Conservation (phyloP, 352 stramenopile genomes). For the Pilasporangium apinafurcum region DNA sequence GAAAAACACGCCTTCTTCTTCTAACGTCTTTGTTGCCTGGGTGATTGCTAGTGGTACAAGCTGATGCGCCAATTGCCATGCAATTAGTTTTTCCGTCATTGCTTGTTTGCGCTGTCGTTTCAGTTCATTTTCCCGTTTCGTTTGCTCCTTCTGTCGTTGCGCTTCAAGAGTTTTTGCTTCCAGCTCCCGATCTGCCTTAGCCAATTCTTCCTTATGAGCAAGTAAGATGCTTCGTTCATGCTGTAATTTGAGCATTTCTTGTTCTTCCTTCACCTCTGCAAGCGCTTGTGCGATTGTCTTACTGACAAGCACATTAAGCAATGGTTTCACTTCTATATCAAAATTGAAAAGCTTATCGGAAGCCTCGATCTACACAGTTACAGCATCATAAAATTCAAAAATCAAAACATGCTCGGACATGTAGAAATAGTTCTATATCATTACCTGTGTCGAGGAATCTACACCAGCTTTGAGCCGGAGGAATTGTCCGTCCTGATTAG, state of each 20-base stretch:
- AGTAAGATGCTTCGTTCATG: slow-evolving; percentile 30
- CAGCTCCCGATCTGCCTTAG: slow-evolving; percentile 31
- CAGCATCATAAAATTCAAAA: not conserved
- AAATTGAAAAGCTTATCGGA: slow-evolving; percentile 76
- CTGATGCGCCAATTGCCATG: slow-evolving; percentile 46
- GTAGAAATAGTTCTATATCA: not conserved
- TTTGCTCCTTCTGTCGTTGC: slow-evolving; percentile 39
- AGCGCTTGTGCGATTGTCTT: slow-evolving; percentile 81
- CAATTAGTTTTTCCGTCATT: slow-evolving; percentile 51
- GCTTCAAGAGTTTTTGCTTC: slow-evolving; percentile 46
- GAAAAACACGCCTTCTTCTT: slow-evolving; percentile 59
- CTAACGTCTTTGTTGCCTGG: slow-evolving; percentile 18
- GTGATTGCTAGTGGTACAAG: slow-evolving; percentile 32
- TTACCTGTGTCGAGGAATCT: slow-evolving; percentile 63
- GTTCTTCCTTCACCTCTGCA: slow-evolving; percentile 67
- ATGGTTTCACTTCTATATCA: slow-evolving; percentile 64
- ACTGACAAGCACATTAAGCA: slow-evolving; percentile 72
- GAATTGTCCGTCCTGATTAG: slow-evolving; percentile 40
- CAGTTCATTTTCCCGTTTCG: slow-evolving; percentile 34
- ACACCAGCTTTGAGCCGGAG: slow-evolving; percentile 65
- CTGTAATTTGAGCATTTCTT: slow-evolving; percentile 49
- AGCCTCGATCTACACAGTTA: slow-evolving; percentile 53
- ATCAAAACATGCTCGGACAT: not conserved
- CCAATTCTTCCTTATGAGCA: slow-evolving; percentile 32
- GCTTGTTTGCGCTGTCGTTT: slow-evolving; percentile 25